These are phyloP conservation scores for Pyricularia pennisetigena DNA, from an alignment of 2,329 filamentous ascomycete genomes.

Conservation along the genomic window DNA sequence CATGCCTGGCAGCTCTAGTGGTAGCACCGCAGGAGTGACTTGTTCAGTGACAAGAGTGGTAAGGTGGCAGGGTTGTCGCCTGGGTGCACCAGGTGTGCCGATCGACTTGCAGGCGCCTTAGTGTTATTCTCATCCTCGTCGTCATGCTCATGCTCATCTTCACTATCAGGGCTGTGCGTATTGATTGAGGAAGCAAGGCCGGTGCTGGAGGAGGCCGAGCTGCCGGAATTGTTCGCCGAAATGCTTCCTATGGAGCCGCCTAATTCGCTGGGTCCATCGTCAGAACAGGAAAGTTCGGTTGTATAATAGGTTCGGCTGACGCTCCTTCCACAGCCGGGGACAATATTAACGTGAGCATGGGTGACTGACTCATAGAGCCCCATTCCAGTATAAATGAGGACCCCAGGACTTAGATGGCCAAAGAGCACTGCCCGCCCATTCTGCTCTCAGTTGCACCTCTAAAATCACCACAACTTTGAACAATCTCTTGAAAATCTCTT, in stretches of 20 bases:
- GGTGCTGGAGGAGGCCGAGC: no score
- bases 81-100: slow-evolving; percentile 35
- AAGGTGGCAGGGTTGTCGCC: slow-evolving; percentile 31
- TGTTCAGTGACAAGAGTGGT: slow-evolving; percentile 37
- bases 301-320: slow-evolving; percentile 56
- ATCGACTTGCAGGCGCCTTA: slow-evolving; percentile 15
- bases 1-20: slow-evolving; percentile 41
- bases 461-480: no score
- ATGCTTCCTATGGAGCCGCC: not conserved
- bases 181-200: no score
- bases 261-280: not conserved
- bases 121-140: not conserved
- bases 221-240: not conserved
- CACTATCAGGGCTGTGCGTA: no score
- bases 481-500: no score
- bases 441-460: no score
- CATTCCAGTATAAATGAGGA: no score
- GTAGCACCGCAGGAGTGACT: slow-evolving; percentile 46
- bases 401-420: no score
- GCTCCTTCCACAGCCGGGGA: slow-evolving; percentile 37
- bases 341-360: no score
- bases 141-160: no score
- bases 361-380: no score
- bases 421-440: no score
- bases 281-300: slow-evolving; percentile 27